Conservation (phyloP, 177 flowering plant genomes). For the Telopea speciosissima region DNA sequence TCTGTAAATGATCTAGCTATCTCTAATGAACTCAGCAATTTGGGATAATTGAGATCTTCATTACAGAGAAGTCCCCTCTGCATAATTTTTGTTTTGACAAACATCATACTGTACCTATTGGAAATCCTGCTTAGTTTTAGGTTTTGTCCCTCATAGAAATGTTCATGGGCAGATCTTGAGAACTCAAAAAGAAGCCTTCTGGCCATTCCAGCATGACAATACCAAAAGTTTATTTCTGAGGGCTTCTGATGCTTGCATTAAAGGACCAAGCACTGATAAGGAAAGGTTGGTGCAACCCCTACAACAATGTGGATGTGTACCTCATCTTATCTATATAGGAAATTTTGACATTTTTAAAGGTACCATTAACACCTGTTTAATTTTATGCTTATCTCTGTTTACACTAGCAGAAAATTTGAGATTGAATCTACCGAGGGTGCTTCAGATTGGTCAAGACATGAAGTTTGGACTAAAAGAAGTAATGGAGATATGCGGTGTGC, state of each 20-base stretch:
- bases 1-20: background rate
- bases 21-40: too few species aligned
- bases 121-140: background rate
- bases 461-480: slow-evolving; percentile 72
- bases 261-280: slow-evolving; percentile 25
- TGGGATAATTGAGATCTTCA: background rate
- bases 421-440: slow-evolving; percentile 88
- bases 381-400: background rate
- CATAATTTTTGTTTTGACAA: background rate
- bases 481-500: slow-evolving; percentile 89
- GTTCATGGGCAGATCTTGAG: slow-evolving; percentile 48
- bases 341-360: background rate
- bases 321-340: slow-evolving; percentile 1
- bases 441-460: slow-evolving; percentile 69
- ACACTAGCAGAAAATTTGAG: slow-evolving; percentile 46
- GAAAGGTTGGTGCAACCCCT: slow-evolving; percentile 36
- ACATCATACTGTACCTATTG: background rate
- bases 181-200: slow-evolving; percentile 63
- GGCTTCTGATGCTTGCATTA: slow-evolving; percentile 61
- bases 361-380: background rate
- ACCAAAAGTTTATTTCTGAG: slow-evolving; percentile 57
- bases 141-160: background rate
- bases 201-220: slow-evolving; percentile 74
- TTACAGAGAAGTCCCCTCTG: background rate
- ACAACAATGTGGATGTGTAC: slow-evolving; percentile 10